Conservation (phyloP, 2,329 filamentous ascomycete species). For the Neocucurbitaria cava region DNA sequence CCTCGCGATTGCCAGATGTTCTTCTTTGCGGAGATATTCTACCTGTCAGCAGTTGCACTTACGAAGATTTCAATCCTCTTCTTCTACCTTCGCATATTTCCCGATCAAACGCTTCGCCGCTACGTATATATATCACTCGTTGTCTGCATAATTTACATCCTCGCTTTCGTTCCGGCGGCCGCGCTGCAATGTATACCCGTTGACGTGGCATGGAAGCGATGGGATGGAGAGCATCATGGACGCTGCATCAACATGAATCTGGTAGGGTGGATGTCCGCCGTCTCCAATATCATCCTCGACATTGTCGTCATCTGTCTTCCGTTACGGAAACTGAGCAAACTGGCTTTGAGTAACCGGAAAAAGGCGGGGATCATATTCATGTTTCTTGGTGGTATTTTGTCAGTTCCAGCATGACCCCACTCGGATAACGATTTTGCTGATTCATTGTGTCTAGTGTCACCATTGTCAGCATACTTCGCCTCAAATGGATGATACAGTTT, state of each 20-base stretch:
- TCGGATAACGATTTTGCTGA: not conserved
- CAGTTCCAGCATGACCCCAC: slow-evolving; percentile 17
- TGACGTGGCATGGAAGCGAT: slow-evolving; percentile 29
- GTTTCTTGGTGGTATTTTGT: slow-evolving; percentile 51
- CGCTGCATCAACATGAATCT: slow-evolving; percentile 34
- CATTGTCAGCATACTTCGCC: slow-evolving; percentile 53
- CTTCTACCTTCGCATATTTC: too few species aligned
- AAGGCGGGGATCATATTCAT: slow-evolving; percentile 47
- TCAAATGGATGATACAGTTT: slow-evolving; percentile 54
- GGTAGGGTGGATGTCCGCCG: slow-evolving; percentile 37
- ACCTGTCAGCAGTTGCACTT: too few species aligned
- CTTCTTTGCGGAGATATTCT: too few species aligned
- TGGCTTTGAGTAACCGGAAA: slow-evolving; percentile 37
- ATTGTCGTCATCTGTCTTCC: slow-evolving; percentile 41
- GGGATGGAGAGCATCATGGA: slow-evolving; percentile 35
- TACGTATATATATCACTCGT: slow-evolving; percentile 22
- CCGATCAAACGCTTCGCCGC: not conserved
- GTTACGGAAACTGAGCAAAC: slow-evolving; percentile 35
- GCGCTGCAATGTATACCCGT: slow-evolving; percentile 32
- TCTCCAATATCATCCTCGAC: slow-evolving; percentile 42
- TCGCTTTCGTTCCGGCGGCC: slow-evolving; percentile 24
- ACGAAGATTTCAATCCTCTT: too few species aligned
- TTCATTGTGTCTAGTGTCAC: slow-evolving; percentile 45
- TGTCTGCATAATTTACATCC: slow-evolving; percentile 23
- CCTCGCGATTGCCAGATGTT: too few species aligned